Conservation (phyloP, 164 flowering plant genomes). For the Macadamia tetraphylla region DNA sequence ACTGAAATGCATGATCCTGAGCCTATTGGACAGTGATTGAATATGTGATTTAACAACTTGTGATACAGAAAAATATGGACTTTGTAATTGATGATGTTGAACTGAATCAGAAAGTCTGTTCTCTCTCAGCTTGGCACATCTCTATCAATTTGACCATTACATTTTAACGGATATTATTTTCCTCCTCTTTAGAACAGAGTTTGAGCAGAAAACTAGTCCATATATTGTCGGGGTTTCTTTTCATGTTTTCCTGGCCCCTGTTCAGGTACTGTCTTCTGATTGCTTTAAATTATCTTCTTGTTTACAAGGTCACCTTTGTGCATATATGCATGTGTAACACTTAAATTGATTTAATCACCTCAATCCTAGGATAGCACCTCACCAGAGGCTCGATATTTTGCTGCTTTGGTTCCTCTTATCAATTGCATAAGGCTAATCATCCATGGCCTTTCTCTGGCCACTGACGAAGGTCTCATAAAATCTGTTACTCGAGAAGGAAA, state of each 20-base stretch:
- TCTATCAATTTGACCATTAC: too few relatives aligned
- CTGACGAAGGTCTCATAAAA: conserved; percentile 67
- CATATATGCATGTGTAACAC: not conserved
- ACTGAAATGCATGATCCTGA: too few relatives aligned
- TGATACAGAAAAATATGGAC: too few relatives aligned
- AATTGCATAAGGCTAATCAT: conserved; percentile 72
- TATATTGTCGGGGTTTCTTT: conserved; percentile 82
- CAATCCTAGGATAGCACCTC: conserved; percentile 69
- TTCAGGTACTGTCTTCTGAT: conserved; percentile 58
- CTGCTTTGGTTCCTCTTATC: conserved; percentile 65
- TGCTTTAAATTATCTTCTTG: not conserved
- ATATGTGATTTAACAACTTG: too few relatives aligned
- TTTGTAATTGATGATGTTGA: too few relatives aligned
- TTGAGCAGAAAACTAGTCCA: conserved; percentile 93
- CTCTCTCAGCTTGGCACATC: too few relatives aligned
- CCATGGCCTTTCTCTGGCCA: conserved; percentile 60
- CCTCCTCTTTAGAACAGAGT: conserved; percentile 37
- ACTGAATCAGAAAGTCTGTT: too few relatives aligned
- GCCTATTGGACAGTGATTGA: too few relatives aligned
- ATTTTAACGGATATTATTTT: too few relatives aligned
- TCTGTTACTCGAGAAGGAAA: conserved; percentile 91
- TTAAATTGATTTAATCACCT: conserved; percentile 22
- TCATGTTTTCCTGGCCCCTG: conserved; percentile 76
- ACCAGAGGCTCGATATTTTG: conserved; percentile 76
- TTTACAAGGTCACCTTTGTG: not conserved